Evolutionary conservation across 805 yeast genomes (phyloP).

Genomic region (Saccharomycopsis sp.): DNA sequence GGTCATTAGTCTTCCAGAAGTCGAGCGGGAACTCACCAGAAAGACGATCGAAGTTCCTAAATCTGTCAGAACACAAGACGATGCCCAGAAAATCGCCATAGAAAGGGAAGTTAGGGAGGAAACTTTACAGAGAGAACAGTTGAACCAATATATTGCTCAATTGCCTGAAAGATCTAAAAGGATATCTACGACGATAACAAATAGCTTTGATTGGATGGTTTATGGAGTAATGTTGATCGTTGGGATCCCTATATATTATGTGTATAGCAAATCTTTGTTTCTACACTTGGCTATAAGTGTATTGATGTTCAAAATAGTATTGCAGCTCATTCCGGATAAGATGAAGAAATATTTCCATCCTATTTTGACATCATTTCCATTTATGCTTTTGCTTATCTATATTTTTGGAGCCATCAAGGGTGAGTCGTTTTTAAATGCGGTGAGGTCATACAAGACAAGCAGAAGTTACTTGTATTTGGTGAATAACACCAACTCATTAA

Average conservation of each 20-base stretch:
- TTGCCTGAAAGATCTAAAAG: slow-evolving; percentile 24
- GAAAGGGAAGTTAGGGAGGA: slow-evolving; percentile 14
- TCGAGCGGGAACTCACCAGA: not conserved
- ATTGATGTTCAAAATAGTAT: slow-evolving; percentile 44
- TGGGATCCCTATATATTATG: slow-evolving; percentile 57
- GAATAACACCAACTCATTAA: slow-evolving; percentile 28
- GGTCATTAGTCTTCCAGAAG: not conserved
- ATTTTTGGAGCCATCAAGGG: slow-evolving; percentile 50
- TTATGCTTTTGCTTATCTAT: slow-evolving; percentile 57
- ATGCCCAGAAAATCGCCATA: not conserved
- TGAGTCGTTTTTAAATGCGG: slow-evolving; percentile 39
- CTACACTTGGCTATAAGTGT: slow-evolving; percentile 59
- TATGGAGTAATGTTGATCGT: slow-evolving; percentile 42
- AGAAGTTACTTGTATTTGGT: slow-evolving; percentile 56
- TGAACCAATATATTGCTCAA: slow-evolving; percentile 15
- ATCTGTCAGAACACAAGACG: not conserved
- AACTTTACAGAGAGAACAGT: slow-evolving; percentile 16
- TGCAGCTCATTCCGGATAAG: slow-evolving; percentile 39
- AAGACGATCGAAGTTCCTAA: not conserved
- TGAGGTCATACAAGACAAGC: slow-evolving; percentile 61
- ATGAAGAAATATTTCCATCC: slow-evolving; percentile 59
- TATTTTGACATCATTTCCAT: slow-evolving; percentile 56
- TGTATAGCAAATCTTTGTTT: slow-evolving; percentile 50
- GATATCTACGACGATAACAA: slow-evolving; percentile 34
- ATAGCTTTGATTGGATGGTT: slow-evolving; percentile 50